Conservation (phyloP, 2,329 filamentous ascomycete species). For the Beauveria medogensis region DNA sequence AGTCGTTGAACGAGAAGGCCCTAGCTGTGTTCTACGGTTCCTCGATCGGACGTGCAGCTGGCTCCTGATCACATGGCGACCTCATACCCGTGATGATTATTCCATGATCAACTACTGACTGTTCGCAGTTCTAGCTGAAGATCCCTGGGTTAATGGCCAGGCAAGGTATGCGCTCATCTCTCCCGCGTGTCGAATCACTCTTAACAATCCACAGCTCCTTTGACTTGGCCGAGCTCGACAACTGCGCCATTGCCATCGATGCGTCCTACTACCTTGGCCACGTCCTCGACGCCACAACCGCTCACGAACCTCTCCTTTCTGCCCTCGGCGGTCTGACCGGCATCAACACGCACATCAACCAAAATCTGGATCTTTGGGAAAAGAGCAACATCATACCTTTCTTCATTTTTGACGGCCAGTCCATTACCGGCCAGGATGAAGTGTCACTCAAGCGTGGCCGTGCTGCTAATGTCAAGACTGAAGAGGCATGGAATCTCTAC, state of each 20-base stretch:
- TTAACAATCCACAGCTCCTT: constrained; percentile 37
- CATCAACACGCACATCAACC: constrained; percentile 65
- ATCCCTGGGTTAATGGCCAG: constrained; percentile 32
- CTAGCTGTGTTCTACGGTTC: background rate
- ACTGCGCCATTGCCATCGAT: constrained; percentile 73
- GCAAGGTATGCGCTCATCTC: constrained; percentile 17
- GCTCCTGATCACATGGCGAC: too few species aligned
- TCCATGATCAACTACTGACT: background rate
- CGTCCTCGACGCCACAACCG: constrained; percentile 61
- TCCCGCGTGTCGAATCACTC: background rate
- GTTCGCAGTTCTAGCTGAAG: constrained; percentile 27
- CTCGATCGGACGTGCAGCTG: background rate
- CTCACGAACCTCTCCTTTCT: constrained; percentile 79
- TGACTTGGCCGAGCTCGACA: constrained; percentile 62
- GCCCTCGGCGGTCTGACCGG: constrained; percentile 85
- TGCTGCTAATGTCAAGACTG: constrained; percentile 60
- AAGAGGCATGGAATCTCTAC: constrained; percentile 81
- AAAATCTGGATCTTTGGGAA: constrained; percentile 66
- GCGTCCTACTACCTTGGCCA: constrained; percentile 81
- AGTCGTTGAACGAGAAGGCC: background rate
- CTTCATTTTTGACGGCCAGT: constrained; percentile 88
- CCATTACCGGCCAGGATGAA: constrained; percentile 68
- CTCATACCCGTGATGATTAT: background rate
- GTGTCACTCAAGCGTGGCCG: constrained; percentile 56
- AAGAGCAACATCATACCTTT: constrained; percentile 64